These are phyloP conservation scores for Pythium dissimile DNA, from an alignment of 352 stramenopile genomes.

Conservation along the genomic window DNA sequence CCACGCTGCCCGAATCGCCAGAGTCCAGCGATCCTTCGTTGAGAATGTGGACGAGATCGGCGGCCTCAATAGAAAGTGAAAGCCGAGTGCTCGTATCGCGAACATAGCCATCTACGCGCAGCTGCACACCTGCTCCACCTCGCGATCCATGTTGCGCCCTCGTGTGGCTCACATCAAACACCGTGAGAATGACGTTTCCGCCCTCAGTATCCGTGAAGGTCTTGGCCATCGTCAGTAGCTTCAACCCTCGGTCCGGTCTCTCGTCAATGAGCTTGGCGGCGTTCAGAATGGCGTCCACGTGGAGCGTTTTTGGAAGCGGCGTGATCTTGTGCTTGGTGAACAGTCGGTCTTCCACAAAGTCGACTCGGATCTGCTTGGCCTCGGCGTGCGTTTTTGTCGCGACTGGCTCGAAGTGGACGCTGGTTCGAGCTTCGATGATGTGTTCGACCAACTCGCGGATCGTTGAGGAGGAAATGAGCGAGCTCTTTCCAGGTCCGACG, in stretches of 20 bases:
- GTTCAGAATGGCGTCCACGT: conserved; percentile 35
- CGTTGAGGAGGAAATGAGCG: conserved; percentile 35
- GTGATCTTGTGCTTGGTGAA: conserved; percentile 69
- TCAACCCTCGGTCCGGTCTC: conserved; percentile 43
- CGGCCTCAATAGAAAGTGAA: conserved; percentile 40
- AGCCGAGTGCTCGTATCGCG: conserved; percentile 41
- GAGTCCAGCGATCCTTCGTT: conserved; percentile 8
- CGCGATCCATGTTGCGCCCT: background rate
- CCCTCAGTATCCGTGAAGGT: conserved; percentile 17
- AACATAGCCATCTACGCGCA: conserved; percentile 65
- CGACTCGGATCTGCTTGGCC: conserved; percentile 23
- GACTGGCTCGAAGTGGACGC: conserved; percentile 24
- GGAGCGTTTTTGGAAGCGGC: conserved; percentile 34
- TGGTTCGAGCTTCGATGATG: conserved; percentile 46
- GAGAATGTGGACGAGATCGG: conserved; percentile 43
- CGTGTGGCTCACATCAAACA: conserved; percentile 47
- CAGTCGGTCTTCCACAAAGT: conserved; percentile 53
- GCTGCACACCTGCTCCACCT: conserved; percentile 2
- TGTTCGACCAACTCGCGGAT: conserved; percentile 48
- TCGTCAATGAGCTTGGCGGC: conserved; percentile 57
- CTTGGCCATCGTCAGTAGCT: conserved; percentile 49
- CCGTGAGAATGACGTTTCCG: conserved; percentile 49
- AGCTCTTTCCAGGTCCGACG: conserved; percentile 45
- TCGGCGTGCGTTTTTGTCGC: conserved; percentile 1
- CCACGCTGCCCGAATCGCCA: background rate